Percentiles rank a stretch among this genome's conserved stretches.
Conservation (phyloP, 1,284 basidiomycete genomes). For the Boletus chippewaensis region DNA sequence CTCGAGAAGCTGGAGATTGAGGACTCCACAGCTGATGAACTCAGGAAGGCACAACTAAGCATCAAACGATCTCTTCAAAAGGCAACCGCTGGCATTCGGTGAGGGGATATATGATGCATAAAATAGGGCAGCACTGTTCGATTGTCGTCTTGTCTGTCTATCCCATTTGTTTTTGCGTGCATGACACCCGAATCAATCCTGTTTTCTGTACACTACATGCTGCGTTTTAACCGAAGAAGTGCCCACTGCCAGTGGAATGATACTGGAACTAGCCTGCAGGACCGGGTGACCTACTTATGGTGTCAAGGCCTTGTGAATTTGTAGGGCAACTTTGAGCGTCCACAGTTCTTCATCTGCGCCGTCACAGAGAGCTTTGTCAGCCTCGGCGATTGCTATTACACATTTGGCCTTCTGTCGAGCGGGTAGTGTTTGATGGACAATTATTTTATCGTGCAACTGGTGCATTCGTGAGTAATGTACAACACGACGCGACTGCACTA, state of each 20-base stretch:
- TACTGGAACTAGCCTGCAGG: background rate
- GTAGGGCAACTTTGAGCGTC: slow-evolving; percentile 81
- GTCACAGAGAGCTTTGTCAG: slow-evolving; percentile 94
- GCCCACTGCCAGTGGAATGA: background rate
- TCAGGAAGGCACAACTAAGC: slow-evolving; percentile 86
- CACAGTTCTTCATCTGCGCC: slow-evolving; percentile 99
- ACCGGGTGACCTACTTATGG: slow-evolving; percentile 9
- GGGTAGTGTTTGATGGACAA: slow-evolving; percentile 74
- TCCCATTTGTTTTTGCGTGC: slow-evolving; percentile 5
- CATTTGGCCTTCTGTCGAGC: slow-evolving; percentile 79
- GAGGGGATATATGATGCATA: slow-evolving; percentile 27
- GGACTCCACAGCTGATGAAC: slow-evolving; percentile 85
- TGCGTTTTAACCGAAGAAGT: background rate
- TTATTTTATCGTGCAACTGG: slow-evolving; percentile 87
- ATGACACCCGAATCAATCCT: slow-evolving; percentile 14
- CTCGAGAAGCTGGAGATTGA: slow-evolving; percentile 96
- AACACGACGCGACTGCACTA: background rate
- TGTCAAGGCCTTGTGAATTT: slow-evolving; percentile 60
- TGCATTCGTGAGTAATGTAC: slow-evolving; percentile 7
- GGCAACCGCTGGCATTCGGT: slow-evolving; percentile 82
- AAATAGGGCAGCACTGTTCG: slow-evolving; percentile 16
- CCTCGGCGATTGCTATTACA: slow-evolving; percentile 85
- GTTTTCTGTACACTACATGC: slow-evolving; percentile 3
- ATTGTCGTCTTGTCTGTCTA: slow-evolving; percentile 12
- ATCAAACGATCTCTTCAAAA: slow-evolving; percentile 96